These are phyloP conservation scores for Diaporthe batatas DNA, from an alignment of 2,329 filamentous ascomycete genomes.

Conservation along the genomic window DNA sequence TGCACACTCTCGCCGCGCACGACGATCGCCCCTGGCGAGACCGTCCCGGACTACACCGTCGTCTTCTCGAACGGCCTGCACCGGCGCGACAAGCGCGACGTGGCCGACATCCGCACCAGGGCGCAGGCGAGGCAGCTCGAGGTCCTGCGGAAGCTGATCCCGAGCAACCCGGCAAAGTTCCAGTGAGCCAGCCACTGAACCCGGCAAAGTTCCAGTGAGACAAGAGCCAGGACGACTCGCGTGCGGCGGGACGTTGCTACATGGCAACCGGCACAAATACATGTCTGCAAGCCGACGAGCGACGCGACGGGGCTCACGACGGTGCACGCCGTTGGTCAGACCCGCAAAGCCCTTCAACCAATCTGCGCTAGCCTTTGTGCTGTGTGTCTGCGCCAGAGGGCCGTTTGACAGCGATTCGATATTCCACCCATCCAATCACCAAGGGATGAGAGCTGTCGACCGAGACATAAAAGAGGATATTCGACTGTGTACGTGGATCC, in stretches of 20 bases:
- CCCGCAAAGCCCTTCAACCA: too few species aligned
- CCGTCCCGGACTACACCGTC: conserved; percentile 76
- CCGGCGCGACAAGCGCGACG: conserved; percentile 70
- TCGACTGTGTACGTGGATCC: too few species aligned
- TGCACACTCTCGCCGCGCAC: conserved; percentile 78
- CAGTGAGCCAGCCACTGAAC: conserved; percentile 61
- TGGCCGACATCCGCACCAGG: conserved; percentile 73
- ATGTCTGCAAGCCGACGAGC: not conserved
- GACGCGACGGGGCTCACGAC: not conserved
- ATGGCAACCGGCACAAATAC: not conserved
- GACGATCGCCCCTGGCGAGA: conserved; percentile 68
- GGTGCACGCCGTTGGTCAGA: not conserved
- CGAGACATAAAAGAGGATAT: too few species aligned
- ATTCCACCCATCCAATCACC: not conserved
- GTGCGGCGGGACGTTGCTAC: not conserved
- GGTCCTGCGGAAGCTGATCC: conserved; percentile 75
- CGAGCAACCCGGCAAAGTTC: conserved; percentile 70
- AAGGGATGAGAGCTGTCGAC: not conserved
- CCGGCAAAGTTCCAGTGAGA: conserved; percentile 62
- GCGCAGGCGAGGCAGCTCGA: conserved; percentile 77
- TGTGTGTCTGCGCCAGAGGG: not conserved
- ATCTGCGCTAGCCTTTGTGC: not conserved
- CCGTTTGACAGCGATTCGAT: not conserved
- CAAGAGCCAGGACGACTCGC: not conserved
- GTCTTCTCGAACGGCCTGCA: conserved; percentile 75